Evolutionary conservation across 345 rosid species (phyloP), one percentile per base, ranked within the genome.

Genomic region (Zanthoxylum bungeanum): DNA sequence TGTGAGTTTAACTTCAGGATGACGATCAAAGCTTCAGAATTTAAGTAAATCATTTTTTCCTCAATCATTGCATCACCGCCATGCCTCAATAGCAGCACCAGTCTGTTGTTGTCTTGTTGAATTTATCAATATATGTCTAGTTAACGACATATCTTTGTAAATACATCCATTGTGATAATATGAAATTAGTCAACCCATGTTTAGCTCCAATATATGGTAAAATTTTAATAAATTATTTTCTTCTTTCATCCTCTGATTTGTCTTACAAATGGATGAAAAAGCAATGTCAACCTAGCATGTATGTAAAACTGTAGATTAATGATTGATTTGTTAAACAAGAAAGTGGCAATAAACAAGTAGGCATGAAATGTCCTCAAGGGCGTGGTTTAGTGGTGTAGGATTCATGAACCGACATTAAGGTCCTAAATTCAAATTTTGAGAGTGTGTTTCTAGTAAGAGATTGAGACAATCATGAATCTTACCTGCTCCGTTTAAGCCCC

Each of bases 1-100:
- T 60, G 82, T 83, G 73, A 82, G 78, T 39, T n/a, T 89, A 81
- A 86, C 69, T 1, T 5, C 76, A 10, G 36, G 67, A 34, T n/a
- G 4, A 34, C n/a, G 4, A 7, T 22, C 4, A 40, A 47, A 46
- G 57, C 53, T 66, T 67, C 31, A 9, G 25, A 36, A 42, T 56
- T n/a, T n/a, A 17, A 53, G 47, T 39, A 9, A 73, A 64, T 49
- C 65, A 44, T 73, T 46, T 36, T 56, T 65, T 65, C 25, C 67
- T 28, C n/a, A n/a, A 11, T 44, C 3, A 33, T 34, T 56, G 66
- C 24, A 33, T 14, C 21, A 3, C 36, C 28, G 19, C 3, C 69
- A 16, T 12, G 19, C 36, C 47, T 7, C 12, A n/a, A 24, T 2
- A 24, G 39, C 22, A 10, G 50, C 27, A 25, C n/a, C n/a, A n/a